phyloP scores from a whole-genome alignment of 805 yeast species.

The Barnettozyma botsteinii region DNA sequence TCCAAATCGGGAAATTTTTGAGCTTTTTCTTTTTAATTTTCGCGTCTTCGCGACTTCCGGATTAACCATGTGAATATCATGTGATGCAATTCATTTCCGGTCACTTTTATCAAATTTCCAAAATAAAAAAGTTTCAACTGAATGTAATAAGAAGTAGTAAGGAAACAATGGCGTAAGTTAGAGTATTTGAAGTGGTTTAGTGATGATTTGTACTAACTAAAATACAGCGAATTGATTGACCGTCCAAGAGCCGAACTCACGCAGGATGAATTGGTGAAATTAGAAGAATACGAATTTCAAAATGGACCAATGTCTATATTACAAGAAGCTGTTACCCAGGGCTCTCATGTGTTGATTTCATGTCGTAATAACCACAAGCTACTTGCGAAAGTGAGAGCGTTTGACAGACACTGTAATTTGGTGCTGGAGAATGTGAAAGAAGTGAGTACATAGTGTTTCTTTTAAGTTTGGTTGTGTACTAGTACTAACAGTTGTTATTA shows the following conservation, averaged over 20 bases:
- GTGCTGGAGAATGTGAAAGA: slow-evolving; percentile 90
- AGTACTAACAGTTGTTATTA: background rate
- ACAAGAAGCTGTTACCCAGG: slow-evolving; percentile 72
- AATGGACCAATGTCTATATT: slow-evolving; percentile 89
- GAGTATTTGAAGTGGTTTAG: background rate
- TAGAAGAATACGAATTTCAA: slow-evolving; percentile 85
- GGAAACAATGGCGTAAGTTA: slow-evolving; percentile 20
- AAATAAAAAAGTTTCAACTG: too few species aligned
- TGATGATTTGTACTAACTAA: slow-evolving; percentile 7
- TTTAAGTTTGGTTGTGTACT: background rate
- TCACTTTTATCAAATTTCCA: background rate
- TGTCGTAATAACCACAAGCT: slow-evolving; percentile 91
- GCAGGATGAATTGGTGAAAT: slow-evolving; percentile 67
- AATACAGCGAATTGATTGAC: slow-evolving; percentile 54
- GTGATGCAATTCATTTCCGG: background rate
- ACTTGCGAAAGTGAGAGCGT: slow-evolving; percentile 85
- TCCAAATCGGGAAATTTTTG: slow-evolving; percentile 11
- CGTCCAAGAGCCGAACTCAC: slow-evolving; percentile 77
- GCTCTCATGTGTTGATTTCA: slow-evolving; percentile 77
- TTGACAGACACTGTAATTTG: slow-evolving; percentile 94
- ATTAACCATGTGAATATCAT: background rate
- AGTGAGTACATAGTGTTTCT: slow-evolving; percentile 5
- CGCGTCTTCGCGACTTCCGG: background rate
- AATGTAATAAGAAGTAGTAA: too few species aligned
- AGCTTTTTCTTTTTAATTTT: background rate